Base-by-base conservation (phyloP, 495 filamentous ascomycete species). In the Bathelium albidoporum region DNA sequence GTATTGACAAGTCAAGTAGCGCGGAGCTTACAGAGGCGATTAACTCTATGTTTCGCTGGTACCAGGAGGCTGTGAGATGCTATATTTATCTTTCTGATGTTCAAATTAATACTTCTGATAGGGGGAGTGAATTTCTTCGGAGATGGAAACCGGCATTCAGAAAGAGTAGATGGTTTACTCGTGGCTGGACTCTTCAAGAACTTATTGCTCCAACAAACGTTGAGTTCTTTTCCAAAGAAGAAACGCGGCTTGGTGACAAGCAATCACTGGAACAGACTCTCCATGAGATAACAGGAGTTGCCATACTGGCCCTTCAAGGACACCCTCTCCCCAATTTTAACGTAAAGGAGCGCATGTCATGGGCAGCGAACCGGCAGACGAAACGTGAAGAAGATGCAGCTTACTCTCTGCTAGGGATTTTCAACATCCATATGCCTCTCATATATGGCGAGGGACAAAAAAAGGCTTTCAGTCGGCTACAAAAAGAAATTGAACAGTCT, bases 381-480 rank as follows among this genome's bases (percentile, higher is more conserved):
- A 65, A 20, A 32, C 34, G 45, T 28, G 24, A 60, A 31, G 65
- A 67, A 41, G 65, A 67, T 32, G 62, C 11, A n/a, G 65, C 63
- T 11, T 67, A 67, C 44, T 67, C 43, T 41, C 55, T 67, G 11
- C 34, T 67, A 9, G 65, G 65, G 10, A 61, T 67, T n/a, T 67
- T 67, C 58, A 59, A 55, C 45, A 45, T 67, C 31, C 28, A 18
- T 49, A 61, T 67, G 44, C 64, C 44, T 34, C 52, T 49, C 2
- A 24, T 67, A 16, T 67, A 67, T 62, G 65, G 65, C 32, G 63
- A 66, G 41, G 65, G 65, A 20, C 7, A 5, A 3, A 32, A 44
- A 14, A 26, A 61, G 20, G 65, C 63, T 18, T 58, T 67, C 32
- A 7, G n/a, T n/a, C 28, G 63, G 53, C 58, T 67, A 22, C 32